Percentiles rank a stretch among this genome's conserved stretches.
Evolutionary conservation across 2,329 filamentous ascomycete species (phyloP).

Genomic region (Pestalotiopsis sp.): DNA sequence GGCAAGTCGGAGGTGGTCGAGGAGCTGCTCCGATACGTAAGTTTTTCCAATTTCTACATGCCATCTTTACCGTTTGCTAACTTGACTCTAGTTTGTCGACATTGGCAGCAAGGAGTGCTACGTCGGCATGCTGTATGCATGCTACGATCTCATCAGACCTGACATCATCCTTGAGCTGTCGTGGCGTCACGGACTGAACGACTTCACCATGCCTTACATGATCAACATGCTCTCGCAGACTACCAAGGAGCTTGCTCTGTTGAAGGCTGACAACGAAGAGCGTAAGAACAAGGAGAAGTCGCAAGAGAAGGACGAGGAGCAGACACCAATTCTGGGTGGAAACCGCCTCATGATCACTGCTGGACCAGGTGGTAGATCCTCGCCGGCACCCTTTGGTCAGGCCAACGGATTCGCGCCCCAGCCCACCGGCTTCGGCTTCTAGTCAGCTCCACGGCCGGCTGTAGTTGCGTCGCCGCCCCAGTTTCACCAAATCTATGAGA

Average conservation of each 20-base stretch:
- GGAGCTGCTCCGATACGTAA: conserved; percentile 93
- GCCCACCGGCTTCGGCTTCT: conserved; percentile 74
- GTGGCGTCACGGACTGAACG: conserved; percentile 90
- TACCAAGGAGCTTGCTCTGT: conserved; percentile 75
- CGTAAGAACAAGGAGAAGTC: conserved; percentile 75
- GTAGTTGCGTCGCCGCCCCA: conserved; percentile 16
- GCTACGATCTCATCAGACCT: conserved; percentile 93
- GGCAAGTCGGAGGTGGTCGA: conserved; percentile 90
- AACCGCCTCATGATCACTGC: conserved; percentile 94
- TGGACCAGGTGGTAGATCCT: conserved; percentile 64
- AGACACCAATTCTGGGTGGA: conserved; percentile 87
- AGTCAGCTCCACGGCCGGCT: conserved; percentile 27
- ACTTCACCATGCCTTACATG: conserved; percentile 99
- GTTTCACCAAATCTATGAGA: neutral
- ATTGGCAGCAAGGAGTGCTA: conserved; percentile 99
- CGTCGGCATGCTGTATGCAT: conserved; percentile 98
- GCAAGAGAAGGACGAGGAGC: conserved; percentile 84
- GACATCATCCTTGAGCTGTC: conserved; percentile 94
- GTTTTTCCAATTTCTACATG: conserved; percentile 40
- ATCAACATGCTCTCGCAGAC: conserved; percentile 97
- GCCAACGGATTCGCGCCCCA: conserved; percentile 89
- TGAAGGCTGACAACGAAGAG: conserved; percentile 96
- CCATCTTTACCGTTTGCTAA: conserved; percentile 30
- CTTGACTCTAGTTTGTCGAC: conserved; percentile 77
- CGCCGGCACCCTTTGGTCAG: conserved; percentile 72